Evolutionary conservation across 257 asterid species (phyloP).

Genomic region (Echites panduratus): DNA sequence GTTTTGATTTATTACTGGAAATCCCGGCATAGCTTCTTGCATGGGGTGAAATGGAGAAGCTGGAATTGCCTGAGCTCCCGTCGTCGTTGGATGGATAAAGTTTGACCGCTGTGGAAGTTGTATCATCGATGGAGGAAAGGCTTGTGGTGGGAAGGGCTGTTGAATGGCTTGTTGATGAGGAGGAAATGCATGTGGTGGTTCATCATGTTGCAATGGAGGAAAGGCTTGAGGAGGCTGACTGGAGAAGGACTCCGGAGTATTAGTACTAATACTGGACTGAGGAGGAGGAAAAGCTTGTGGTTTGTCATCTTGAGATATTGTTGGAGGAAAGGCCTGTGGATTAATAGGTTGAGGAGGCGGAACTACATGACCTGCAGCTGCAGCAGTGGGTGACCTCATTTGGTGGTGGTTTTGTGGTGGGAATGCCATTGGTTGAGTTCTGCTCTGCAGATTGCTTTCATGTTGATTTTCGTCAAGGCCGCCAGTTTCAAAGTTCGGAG

Average conservation of each 20-base stretch:
- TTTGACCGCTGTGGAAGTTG: neutral
- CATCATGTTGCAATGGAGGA: slow-evolving; percentile 7
- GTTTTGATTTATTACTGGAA: slow-evolving; percentile 11
- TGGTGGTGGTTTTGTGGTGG: slow-evolving; percentile 9
- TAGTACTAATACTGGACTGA: no score
- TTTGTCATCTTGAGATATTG: neutral
- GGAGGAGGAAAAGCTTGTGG: slow-evolving; percentile 14
- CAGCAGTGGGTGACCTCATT: slow-evolving; percentile 6
- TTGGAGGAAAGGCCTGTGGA: slow-evolving; percentile 16
- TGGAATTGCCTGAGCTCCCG: slow-evolving; percentile 4
- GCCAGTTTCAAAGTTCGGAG: slow-evolving; percentile 13
- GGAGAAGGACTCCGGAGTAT: no score
- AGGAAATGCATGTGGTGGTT: no score
- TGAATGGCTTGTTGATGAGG: no score
- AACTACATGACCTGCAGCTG: neutral
- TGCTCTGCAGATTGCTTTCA: neutral
- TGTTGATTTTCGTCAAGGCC: slow-evolving; percentile 17
- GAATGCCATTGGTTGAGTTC: neutral
- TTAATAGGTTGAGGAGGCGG: slow-evolving; percentile 7
- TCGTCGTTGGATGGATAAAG: neutral
- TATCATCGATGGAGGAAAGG: slow-evolving; percentile 12
- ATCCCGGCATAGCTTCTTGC: neutral
- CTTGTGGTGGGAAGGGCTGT: no score
- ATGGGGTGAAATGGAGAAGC: slow-evolving; percentile 11
- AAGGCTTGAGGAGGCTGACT: slow-evolving; percentile 6